Evolutionary conservation across 208 protist genomes (phyloP), one percentile per base, ranked within the genome.

Genomic region (Leishmania guyanensis): DNA sequence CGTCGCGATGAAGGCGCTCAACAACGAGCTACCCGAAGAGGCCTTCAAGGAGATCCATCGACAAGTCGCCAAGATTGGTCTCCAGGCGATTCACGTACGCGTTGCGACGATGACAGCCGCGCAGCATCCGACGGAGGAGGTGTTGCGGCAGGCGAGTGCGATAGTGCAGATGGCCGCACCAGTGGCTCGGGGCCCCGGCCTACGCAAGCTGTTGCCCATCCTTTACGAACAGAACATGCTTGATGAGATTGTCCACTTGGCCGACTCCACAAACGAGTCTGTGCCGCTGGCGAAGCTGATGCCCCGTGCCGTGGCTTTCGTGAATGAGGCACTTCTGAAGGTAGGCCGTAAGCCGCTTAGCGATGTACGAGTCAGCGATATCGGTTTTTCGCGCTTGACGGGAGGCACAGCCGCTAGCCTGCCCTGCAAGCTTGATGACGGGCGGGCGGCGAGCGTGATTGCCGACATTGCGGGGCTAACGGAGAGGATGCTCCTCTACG

Each of bases 401-500:
- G 20, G 33, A 17, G 73, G 39, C 53, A 70, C 46, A 70, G 58
- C 62, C 33, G 50, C 50, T 69, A 62, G 48, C n/a, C 2, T 48
- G 17, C 26, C 82, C 22, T 39, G 65, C 16, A 51, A 26, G 72
- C n/a, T 75, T 29, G 33, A 50, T 12, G 78, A 74, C 43, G 43
- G 4, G 33, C 74, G 39, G 39, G 43, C 66, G 2, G 50, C 64
- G 26, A 48, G 26, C 58, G 68, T 70, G 54, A 78, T 76, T 1
- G 46, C 65, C n/a, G 86, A 91, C 39, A 62, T 92, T 29, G 84
- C 89, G 1, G 79, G 82, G 6, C 65, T 90, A n/a, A 93, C 93
- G 29, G 93, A 97, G 77, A 88, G 84, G 56, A 95, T 98, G 93
- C 86, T 98, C 68, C 78, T 86, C 36, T 94, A 89, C 65, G 93